Base-by-base conservation (phyloP, 192 early-diverging fungal species). In the Entomortierella chlamydospora region DNA sequence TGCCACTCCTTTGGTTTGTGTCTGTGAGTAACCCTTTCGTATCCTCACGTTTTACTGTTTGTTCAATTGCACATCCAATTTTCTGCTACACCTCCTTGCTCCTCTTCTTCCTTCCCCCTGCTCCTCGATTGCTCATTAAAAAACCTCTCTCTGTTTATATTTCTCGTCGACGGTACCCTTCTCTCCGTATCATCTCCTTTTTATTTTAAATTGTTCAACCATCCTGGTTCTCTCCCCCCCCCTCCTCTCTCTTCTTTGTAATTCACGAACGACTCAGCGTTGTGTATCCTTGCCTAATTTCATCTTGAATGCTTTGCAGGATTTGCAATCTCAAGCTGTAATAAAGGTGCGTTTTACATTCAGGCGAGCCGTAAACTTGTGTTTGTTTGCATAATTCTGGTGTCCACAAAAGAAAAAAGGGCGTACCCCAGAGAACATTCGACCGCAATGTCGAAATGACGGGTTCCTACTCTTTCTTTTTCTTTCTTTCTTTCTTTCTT, bases 61-160 rank as follows among this genome's bases (percentile, higher is more conserved):
- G 49, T 31, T 37, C 26, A 39, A 0, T 31, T 59, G 34, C 34
- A 37, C 10, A 10, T 37, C 34, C 10, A 20, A 37, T 37, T 17
- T 41, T 47, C 33, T 58, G 53, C 50, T 57, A 47, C 45, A 50
- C 67, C 67, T 61, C 68, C 68, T 70, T 61, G 59, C 59, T 61
- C 59, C 51, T 53, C 47, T 39, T 61, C 53, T 33, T 55, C n/a
- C 51, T 61, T 57, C 58, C 68, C 58, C 68, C n/a, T 70, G 41
- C 60, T 62, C 60, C 69, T 70, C 60, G 51, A 61, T 70, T 70
- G 68, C 58, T 52, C 34, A 70, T 25, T 43, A 54, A 61, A 56
- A 52, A 8, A 1, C 11, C 12, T 25, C 31, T 58, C 28, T 61
- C 22, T 61, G 6, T 63, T 54, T 53, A 49, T 57, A 23, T 28